Conservation (phyloP, 164 flowering plant genomes). For the Chimonanthus salicifolius region DNA sequence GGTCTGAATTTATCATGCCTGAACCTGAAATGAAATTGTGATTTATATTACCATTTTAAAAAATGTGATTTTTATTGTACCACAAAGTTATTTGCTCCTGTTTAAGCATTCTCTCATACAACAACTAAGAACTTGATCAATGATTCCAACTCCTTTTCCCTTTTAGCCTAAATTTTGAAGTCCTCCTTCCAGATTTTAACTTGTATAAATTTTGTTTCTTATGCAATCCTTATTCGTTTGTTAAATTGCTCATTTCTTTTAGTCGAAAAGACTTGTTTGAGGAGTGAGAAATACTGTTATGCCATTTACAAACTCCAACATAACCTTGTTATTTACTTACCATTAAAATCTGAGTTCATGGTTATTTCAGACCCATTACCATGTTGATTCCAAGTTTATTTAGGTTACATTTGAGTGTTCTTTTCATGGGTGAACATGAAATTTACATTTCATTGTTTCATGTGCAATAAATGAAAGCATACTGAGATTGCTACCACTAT, state of each 20-base stretch:
- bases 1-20: constrained; percentile 32
- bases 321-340: no score
- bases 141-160: background rate
- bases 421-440: background rate
- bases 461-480: background rate
- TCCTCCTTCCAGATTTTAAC: background rate
- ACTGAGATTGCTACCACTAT: background rate
- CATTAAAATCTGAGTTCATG: background rate
- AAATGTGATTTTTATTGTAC: background rate
- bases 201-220: background rate
- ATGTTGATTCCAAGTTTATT: background rate
- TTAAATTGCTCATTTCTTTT: background rate
- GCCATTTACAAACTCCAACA: background rate
- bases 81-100: background rate
- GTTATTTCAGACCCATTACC: background rate
- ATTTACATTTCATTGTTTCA: background rate
- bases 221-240: background rate
- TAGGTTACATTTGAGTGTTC: background rate
- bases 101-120: background rate
- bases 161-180: background rate
- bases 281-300: background rate
- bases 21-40: background rate
- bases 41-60: no score
- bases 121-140: background rate
- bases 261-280: background rate